Conservation (phyloP, 371 early-diverging fungal genomes). For the Rhizopus arrhizus region DNA sequence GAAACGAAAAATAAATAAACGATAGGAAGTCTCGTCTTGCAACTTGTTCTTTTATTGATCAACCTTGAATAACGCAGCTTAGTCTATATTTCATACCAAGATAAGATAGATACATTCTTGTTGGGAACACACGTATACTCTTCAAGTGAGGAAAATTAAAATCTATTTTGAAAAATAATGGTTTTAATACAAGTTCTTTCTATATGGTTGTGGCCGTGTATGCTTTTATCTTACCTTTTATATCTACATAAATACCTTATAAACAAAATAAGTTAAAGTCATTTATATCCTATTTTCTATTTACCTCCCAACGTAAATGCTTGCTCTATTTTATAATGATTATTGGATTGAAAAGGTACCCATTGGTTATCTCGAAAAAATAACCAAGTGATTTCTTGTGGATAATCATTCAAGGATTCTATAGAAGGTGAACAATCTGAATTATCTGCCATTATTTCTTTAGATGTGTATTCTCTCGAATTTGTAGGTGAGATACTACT, state of each 20-base stretch:
- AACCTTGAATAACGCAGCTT: slow-evolving; percentile 54
- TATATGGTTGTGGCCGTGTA: too few relatives aligned
- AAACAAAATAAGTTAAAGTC: background rate
- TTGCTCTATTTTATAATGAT: slow-evolving; percentile 54
- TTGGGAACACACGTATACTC: slow-evolving; percentile 55
- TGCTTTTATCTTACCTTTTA: slow-evolving; percentile 34
- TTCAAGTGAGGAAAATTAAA: slow-evolving; percentile 51
- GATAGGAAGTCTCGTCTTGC: too few relatives aligned
- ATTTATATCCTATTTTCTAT: background rate
- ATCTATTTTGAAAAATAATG: slow-evolving; percentile 24
- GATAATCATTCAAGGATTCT: slow-evolving; percentile 29
- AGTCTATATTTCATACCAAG: slow-evolving; percentile 56
- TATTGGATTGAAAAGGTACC: slow-evolving; percentile 52
- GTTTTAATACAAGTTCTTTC: background rate
- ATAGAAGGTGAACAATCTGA: slow-evolving; percentile 1
- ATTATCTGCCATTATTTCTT: slow-evolving; percentile 6
- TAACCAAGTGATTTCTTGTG: slow-evolving; percentile 54
- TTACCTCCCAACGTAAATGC: slow-evolving; percentile 57
- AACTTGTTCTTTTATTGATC: slow-evolving; percentile 1
- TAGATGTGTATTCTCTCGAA: background rate
- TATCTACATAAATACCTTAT: slow-evolving; percentile 55
- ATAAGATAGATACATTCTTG: slow-evolving; percentile 54
- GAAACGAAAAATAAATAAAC: too few relatives aligned
- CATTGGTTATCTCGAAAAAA: slow-evolving; percentile 55
- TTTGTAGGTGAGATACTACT: slow-evolving; percentile 4